Evolutionary conservation across 2,329 filamentous ascomycete species (phyloP).

Genomic region (Pseudogymnoascus sp.): DNA sequence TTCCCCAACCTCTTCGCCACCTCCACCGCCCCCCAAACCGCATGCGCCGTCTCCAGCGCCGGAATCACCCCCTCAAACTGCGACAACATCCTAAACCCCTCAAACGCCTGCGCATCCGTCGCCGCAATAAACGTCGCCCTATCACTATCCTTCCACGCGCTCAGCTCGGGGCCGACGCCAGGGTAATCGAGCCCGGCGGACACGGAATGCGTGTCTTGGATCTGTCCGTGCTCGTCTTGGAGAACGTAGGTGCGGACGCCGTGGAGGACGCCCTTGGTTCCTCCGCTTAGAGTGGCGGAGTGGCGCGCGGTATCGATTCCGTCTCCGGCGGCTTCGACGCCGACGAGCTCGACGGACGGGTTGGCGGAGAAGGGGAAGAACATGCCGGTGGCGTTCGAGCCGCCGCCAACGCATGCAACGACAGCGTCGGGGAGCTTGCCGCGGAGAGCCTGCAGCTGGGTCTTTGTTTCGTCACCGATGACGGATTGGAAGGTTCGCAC

Average conservation of each 20-base stretch:
- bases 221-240: constrained; percentile 88
- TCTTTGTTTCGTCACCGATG: constrained; percentile 89
- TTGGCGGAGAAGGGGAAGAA: constrained; percentile 94
- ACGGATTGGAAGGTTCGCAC: constrained; percentile 96
- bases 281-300: constrained; percentile 78
- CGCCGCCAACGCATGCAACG: constrained; percentile 92
- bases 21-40: constrained; percentile 80
- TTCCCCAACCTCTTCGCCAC: constrained; percentile 87
- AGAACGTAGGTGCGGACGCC: constrained; percentile 94
- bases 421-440: constrained; percentile 93
- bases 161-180: constrained; percentile 88
- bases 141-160: constrained; percentile 82
- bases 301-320: constrained; percentile 80
- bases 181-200: constrained; percentile 96
- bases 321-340: constrained; percentile 92
- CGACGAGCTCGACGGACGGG: constrained; percentile 74
- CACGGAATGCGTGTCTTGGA: constrained; percentile 89
- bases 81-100: constrained; percentile 75
- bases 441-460: constrained; percentile 76
- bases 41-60: constrained; percentile 87
- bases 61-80: constrained; percentile 96
- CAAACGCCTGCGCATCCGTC: constrained; percentile 83
- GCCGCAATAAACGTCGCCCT: constrained; percentile 85
- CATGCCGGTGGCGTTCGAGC: constrained; percentile 94
- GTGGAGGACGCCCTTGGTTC: constrained; percentile 87